Base-by-base conservation (phyloP, 441 rosid species). In the Aquilaria agallochum region DNA sequence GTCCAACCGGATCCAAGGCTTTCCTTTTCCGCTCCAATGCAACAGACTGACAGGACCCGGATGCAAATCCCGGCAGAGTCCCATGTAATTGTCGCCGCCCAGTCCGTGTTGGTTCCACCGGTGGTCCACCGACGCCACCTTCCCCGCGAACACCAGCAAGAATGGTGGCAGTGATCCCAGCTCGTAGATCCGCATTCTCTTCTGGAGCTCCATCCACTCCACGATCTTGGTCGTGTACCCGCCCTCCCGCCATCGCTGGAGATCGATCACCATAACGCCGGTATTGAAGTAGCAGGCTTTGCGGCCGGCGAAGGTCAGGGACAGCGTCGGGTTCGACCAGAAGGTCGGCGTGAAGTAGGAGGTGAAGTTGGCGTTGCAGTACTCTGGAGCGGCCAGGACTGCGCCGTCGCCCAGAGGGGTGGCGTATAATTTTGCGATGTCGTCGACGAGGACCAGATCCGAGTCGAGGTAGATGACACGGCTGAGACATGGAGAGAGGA, bases 1-100 rank as follows among this genome's bases (percentile, higher is more conserved):
- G 27, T 83, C 88, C 3, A 85, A 69, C 62, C 91, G 65, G 0
- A 66, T 78, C 91, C 91, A 85, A 0, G 91, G 91, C 74, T 85
- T 85, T 46, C 91, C 91, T 79, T 85, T 85, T 36, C 91, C 91
- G 58, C 91, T 85, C 91, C 91, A 85, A 56, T 83, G 91, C 71
- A 85, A 60, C 40, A 85, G 67, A 71, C 91, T 85, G 45, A 85
- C 88, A 20, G 82, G 86, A 42, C 91, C 91, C 0, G 87, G 83
- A 70, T 85, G 91, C 75, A 85, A 71, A 32, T 79, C 80, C 34
- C 88, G 55, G 3, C 91, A 83, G 33, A 83, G 36, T 27, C 88
- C 88, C 47, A 72, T 71, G 9, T 74, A 82, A 30, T 82, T 85
- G 47, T 85, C 91, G 4, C 91, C 91, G 5, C 91, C 91, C 20